Percentiles rank a stretch among this genome's conserved stretches.
phyloP scores from a whole-genome alignment of 495 filamentous ascomycete species.

The Xylaria cubensis region DNA sequence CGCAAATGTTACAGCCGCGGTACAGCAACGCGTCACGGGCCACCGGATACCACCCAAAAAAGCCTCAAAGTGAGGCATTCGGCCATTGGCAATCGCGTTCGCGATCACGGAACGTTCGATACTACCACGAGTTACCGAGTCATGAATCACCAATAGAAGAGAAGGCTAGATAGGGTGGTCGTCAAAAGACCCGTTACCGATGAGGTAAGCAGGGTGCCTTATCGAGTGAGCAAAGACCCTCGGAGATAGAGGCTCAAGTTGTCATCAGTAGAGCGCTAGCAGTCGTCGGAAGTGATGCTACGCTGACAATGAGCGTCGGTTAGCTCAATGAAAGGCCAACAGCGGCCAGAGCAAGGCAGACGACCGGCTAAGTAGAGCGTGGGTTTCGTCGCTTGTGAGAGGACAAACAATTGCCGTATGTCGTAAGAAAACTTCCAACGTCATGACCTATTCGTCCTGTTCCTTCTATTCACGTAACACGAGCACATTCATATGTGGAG shows the following conservation, averaged over 20 bases:
- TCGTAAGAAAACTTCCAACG: neutral
- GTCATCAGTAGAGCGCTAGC: neutral
- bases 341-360: neutral
- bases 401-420: neutral
- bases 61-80: neutral
- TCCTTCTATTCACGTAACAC: too few species aligned
- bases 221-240: neutral
- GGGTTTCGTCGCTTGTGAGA: neutral
- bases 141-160: neutral
- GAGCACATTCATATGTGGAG: neutral
- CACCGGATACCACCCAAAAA: neutral
- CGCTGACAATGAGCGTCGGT: conserved; percentile 6
- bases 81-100: neutral
- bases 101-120: neutral
- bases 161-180: neutral
- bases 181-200: neutral
- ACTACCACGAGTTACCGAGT: neutral
- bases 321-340: neutral
- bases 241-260: neutral
- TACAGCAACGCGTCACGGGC: neutral
- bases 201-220: conserved; percentile 10
- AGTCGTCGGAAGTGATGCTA: neutral
- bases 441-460: neutral
- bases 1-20: neutral
- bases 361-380: too few species aligned